Percentiles rank a stretch among this genome's conserved stretches.
Conservation (phyloP, 768 basidiomycete genomes). For the Termitomyces sp. region DNA sequence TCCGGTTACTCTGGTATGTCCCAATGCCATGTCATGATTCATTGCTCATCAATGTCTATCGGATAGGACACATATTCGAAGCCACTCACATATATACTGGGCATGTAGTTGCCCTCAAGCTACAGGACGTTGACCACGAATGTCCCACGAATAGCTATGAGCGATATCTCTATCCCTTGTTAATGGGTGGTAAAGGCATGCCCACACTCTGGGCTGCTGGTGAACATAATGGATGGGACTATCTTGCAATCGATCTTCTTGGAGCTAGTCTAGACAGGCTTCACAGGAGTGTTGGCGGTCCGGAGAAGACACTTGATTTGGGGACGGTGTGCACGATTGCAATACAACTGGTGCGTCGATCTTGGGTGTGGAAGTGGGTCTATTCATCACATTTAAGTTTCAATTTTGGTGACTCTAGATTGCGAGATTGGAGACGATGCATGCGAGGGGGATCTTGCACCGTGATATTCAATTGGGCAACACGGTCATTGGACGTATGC, state of each 20-base stretch:
- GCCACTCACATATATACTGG: conserved; percentile 53
- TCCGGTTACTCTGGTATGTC: conserved; percentile 66
- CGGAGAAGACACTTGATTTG: conserved; percentile 55
- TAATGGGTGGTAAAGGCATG: conserved; percentile 73
- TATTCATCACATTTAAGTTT: conserved; percentile 1
- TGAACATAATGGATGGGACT: conserved; percentile 55
- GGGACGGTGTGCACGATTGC: conserved; percentile 71
- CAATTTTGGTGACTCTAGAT: conserved; percentile 39
- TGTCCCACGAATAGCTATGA: conserved; percentile 77
- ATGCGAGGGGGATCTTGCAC: conserved; percentile 65
- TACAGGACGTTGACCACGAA: conserved; percentile 64
- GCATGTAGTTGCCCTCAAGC: conserved; percentile 66
- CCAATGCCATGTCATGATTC: neutral
- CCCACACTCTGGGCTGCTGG: conserved; percentile 65
- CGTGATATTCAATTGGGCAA: conserved; percentile 81
- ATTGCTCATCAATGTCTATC: neutral
- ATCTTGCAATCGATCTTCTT: conserved; percentile 72
- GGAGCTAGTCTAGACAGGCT: conserved; percentile 65
- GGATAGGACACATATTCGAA: conserved; percentile 62
- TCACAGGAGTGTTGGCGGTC: conserved; percentile 42
- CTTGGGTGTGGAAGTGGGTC: neutral
- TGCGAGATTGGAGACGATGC: conserved; percentile 69
- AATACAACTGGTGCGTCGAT: conserved; percentile 60
- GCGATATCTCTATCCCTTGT: conserved; percentile 57
- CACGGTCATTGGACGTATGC: conserved; percentile 56